Percentiles rank a stretch among this genome's conserved stretches.
These are phyloP conservation scores for Lentinula sp. DNA, from an alignment of 768 basidiomycete species.

Conservation along the genomic window DNA sequence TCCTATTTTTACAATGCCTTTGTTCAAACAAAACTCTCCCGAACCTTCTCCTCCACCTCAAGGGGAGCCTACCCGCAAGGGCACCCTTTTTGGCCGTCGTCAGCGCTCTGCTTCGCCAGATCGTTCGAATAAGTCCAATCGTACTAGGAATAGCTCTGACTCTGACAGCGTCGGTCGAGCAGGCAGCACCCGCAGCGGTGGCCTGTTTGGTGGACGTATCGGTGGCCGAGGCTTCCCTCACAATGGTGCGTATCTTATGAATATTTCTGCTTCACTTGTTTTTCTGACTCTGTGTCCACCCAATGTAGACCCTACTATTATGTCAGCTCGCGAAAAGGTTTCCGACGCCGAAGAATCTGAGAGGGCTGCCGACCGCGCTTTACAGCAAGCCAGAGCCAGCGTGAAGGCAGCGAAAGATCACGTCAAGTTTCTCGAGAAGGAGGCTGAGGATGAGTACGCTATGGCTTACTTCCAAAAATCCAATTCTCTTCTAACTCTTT, in stretches of 20 bases:
- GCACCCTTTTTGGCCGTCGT: conserved; percentile 14
- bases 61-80: conserved; percentile 12
- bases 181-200: conserved; percentile 7
- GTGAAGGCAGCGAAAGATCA: conserved; percentile 31
- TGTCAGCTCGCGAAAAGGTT: conserved; percentile 30
- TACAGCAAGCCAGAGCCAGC: background rate
- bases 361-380: conserved; percentile 2
- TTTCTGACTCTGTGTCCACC: too few relatives aligned
- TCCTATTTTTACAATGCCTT: conserved; percentile 13
- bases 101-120: conserved; percentile 13
- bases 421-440: conserved; percentile 30
- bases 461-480: background rate
- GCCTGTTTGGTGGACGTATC: conserved; percentile 8
- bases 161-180: conserved; percentile 9
- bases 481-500: background rate
- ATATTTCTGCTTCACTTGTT: background rate
- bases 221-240: conserved; percentile 4
- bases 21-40: conserved; percentile 16
- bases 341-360: conserved; percentile 19
- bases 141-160: conserved; percentile 14
- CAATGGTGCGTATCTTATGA: background rate
- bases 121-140: conserved; percentile 2
- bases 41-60: conserved; percentile 6
- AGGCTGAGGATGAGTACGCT: conserved; percentile 33
- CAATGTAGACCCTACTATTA: conserved; percentile 24